Conservation (phyloP, 192 early-diverging fungal species). For the Rhizophagus clarus region DNA sequence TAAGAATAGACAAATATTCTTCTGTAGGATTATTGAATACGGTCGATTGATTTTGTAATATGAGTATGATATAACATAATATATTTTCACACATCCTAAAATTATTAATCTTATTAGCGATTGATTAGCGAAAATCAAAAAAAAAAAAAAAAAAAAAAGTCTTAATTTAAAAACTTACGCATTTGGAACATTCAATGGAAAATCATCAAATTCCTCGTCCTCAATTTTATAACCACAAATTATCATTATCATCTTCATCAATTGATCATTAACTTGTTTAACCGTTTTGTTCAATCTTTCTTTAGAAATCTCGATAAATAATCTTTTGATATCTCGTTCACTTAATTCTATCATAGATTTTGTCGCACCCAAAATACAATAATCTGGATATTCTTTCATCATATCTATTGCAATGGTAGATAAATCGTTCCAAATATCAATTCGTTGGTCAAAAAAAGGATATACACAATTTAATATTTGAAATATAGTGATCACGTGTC, state of each 20-base stretch:
- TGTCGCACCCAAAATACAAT: neutral
- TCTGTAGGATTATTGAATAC: neutral
- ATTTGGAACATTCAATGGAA: neutral
- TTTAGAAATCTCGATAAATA: neutral
- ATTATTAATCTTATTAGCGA: neutral
- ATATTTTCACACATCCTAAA: neutral
- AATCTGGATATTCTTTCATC: neutral
- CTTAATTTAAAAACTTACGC: neutral
- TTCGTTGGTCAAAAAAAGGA: neutral
- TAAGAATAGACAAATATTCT: neutral
- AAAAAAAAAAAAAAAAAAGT: neutral
- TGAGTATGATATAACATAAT: neutral
- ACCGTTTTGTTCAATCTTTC: neutral
- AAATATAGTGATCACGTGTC: neutral
- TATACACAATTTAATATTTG: neutral
- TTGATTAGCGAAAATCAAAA: neutral
- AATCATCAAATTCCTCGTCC: no score
- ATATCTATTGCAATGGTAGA: neutral
- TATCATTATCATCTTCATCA: neutral
- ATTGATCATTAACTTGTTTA: neutral
- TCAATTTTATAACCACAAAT: neutral
- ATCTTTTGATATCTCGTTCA: neutral
- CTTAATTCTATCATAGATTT: neutral
- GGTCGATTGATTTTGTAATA: neutral
- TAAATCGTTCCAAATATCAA: neutral